A percentile compares a stretch with the other conserved stretches of the same genome.
These are phyloP conservation scores for Epichloe elymi DNA, from an alignment of 2,329 filamentous ascomycete species.

Conservation along the genomic window DNA sequence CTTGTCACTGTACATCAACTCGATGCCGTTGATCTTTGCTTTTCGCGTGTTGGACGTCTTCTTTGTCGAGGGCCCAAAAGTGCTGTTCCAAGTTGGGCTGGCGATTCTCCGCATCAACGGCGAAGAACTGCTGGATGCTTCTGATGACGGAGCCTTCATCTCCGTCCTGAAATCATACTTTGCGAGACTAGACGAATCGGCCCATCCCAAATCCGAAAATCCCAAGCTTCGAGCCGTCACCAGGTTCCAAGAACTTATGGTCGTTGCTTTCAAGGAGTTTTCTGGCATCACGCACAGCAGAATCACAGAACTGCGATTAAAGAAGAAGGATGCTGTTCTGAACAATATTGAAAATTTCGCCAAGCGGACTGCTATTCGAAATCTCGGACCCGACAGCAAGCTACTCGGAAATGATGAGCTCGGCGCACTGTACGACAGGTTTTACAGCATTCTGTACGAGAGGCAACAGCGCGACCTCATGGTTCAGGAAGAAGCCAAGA, in stretches of 20 bases:
- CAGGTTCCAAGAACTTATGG: conserved; percentile 95
- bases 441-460: conserved; percentile 86
- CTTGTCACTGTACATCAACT: conserved; percentile 95
- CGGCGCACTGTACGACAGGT: conserved; percentile 82
- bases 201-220: conserved; percentile 90
- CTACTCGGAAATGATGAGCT: conserved; percentile 74
- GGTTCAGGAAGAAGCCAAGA: conserved; percentile 61
- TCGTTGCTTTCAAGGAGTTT: conserved; percentile 97
- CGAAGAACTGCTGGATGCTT: conserved; percentile 83
- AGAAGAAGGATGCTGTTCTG: conserved; percentile 88
- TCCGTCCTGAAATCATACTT: conserved; percentile 94
- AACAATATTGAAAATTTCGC: conserved; percentile 96
- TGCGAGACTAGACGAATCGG: conserved; percentile 81
- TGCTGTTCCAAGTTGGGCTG: conserved; percentile 89
- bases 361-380: conserved; percentile 90
- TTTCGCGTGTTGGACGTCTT: conserved; percentile 96
- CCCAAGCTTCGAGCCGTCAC: conserved; percentile 89
- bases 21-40: conserved; percentile 95
- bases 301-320: conserved; percentile 75
- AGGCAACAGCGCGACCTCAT: conserved; percentile 71
- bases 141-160: conserved; percentile 93
- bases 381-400: conserved; percentile 92
- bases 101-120: conserved; percentile 97
- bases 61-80: conserved; percentile 94
- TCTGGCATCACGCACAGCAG: conserved; percentile 87